phyloP scores from a whole-genome alignment of 2,329 filamentous ascomycete genomes.

The Zasmidium citrigriseum region DNA sequence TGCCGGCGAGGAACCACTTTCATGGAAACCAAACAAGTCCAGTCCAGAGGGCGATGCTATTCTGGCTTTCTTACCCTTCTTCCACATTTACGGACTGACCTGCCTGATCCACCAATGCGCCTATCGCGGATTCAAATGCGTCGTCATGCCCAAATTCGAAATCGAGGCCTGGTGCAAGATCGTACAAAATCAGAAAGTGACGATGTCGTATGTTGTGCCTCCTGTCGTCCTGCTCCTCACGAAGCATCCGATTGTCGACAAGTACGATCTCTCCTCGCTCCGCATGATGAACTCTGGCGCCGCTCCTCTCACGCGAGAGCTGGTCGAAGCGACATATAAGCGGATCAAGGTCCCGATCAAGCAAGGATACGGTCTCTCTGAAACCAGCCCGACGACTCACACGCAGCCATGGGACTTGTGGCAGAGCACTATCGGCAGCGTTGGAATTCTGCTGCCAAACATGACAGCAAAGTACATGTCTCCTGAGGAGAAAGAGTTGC shows the following conservation, averaged over 20 bases:
- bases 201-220: constrained; percentile 79
- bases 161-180: constrained; percentile 74
- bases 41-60: constrained; percentile 66
- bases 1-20: constrained; percentile 52
- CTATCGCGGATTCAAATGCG: constrained; percentile 64
- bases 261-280: constrained; percentile 78
- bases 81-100: constrained; percentile 84
- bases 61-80: constrained; percentile 83
- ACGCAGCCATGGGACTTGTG: constrained; percentile 69
- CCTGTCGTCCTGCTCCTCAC: constrained; percentile 78
- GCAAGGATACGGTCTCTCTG: constrained; percentile 84
- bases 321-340: constrained; percentile 73
- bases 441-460: constrained; percentile 76
- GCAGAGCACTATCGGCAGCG: constrained; percentile 73
- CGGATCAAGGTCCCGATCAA: constrained; percentile 78
- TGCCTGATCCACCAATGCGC: constrained; percentile 70
- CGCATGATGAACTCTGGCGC: constrained; percentile 86
- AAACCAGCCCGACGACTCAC: constrained; percentile 46
- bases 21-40: constrained; percentile 44
- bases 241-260: constrained; percentile 73
- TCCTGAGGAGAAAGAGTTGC: constrained; percentile 58
- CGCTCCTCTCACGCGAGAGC: constrained; percentile 76
- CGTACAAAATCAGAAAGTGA: constrained; percentile 75
- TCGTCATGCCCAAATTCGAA: constrained; percentile 79
- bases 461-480: constrained; percentile 80